Evolutionary conservation across 2,329 filamentous ascomycete genomes (phyloP).

Genomic region (Trichothecium sympodiale): DNA sequence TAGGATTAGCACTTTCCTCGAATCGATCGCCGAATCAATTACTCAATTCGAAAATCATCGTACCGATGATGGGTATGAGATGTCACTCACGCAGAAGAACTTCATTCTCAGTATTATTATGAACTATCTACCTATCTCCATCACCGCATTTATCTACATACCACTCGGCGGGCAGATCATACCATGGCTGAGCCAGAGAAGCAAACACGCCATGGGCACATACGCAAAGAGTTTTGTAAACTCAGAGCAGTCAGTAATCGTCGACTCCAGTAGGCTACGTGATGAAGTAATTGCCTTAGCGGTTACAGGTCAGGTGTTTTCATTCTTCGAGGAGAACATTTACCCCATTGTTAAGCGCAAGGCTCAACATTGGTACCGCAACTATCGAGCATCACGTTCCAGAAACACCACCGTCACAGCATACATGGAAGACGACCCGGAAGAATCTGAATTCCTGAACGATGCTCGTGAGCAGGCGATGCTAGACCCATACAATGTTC

Average conservation of each 20-base stretch:
- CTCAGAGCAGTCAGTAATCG: constrained; percentile 34
- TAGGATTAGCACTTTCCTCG: constrained; percentile 51
- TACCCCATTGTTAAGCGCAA: constrained; percentile 57
- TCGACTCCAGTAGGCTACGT: constrained; percentile 54
- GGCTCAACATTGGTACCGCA: constrained; percentile 33
- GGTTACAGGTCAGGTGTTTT: constrained; percentile 60
- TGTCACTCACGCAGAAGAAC: constrained; percentile 60
- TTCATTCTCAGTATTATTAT: constrained; percentile 74
- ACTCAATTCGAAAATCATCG: constrained; percentile 69
- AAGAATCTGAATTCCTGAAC: constrained; percentile 52
- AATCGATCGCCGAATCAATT: constrained; percentile 48
- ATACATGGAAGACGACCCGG: constrained; percentile 42
- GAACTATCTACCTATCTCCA: constrained; percentile 63
- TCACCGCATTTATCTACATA: constrained; percentile 72
- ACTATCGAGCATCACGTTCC: constrained; percentile 19
- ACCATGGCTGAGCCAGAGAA: constrained; percentile 38
- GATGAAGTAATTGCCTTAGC: constrained; percentile 69
- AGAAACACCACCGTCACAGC: constrained; percentile 33
- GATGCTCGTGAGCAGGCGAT: constrained; percentile 57
- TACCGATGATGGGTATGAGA: constrained; percentile 56
- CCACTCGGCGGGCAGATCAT: constrained; percentile 60
- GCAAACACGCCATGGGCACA: background rate
- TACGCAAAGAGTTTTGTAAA: background rate
- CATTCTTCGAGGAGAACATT: constrained; percentile 61
- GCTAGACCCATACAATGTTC: constrained; percentile 60